Conservation (phyloP, 768 basidiomycete species). For the Leucosporidium scottii region DNA sequence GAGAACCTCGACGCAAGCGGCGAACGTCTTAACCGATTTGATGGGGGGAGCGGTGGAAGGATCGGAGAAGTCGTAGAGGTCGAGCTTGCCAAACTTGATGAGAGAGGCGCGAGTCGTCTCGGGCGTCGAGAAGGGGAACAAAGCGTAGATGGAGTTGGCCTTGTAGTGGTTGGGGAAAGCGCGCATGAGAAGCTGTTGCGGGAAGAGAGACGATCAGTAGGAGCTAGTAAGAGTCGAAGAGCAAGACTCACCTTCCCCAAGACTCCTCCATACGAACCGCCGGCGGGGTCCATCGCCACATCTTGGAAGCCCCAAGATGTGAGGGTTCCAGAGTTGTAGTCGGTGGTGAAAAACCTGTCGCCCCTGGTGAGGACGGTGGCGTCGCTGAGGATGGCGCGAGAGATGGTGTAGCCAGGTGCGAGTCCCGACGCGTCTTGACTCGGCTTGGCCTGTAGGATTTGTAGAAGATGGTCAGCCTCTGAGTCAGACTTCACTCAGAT, state of each 20-base stretch:
- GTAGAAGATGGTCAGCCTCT: too few species aligned
- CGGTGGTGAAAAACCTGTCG: neutral
- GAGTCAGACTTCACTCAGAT: too few species aligned
- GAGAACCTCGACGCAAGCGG: slow-evolving; percentile 3
- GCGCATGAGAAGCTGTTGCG: slow-evolving; percentile 15
- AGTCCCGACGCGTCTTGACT: too few species aligned
- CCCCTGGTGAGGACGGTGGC: slow-evolving; percentile 6
- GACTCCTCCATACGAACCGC: too few species aligned
- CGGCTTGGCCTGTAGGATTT: too few species aligned
- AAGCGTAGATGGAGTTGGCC: slow-evolving; percentile 14
- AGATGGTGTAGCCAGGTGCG: slow-evolving; percentile 44
- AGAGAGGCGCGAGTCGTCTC: too few species aligned
- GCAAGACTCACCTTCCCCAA: too few species aligned
- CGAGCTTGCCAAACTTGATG: too few species aligned
- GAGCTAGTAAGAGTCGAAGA: too few species aligned
- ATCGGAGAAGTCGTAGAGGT: slow-evolving; percentile 4
- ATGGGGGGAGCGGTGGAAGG: neutral
- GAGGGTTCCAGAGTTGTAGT: neutral
- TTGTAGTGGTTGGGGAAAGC: slow-evolving; percentile 15
- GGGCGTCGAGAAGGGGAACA: neutral
- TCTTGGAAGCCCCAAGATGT: too few species aligned
- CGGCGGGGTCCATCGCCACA: too few species aligned
- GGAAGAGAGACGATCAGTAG: too few species aligned
- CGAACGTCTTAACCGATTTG: neutral
- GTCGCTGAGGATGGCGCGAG: slow-evolving; percentile 62